Percentiles rank a stretch among this genome's conserved stretches.
These are phyloP conservation scores for Saccharomycopsis synnaedendra DNA, from an alignment of 805 yeast species.

Conservation along the genomic window DNA sequence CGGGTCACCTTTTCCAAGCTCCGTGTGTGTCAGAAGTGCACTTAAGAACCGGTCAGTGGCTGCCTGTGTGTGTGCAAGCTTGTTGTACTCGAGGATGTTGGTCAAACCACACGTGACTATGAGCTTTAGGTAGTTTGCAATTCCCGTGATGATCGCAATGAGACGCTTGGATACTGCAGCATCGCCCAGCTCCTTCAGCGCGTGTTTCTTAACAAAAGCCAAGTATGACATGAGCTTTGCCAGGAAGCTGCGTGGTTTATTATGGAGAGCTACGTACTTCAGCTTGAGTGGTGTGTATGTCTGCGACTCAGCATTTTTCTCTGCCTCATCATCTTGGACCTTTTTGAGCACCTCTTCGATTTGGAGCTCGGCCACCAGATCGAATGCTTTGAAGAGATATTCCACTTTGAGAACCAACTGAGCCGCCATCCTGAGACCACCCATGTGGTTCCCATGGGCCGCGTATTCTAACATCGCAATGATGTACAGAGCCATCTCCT, in stretches of 20 bases:
- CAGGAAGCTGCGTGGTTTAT: slow-evolving; percentile 65
- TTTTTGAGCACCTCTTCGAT: slow-evolving; percentile 16
- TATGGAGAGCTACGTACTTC: slow-evolving; percentile 15
- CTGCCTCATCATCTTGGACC: slow-evolving; percentile 9
- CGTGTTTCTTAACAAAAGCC: slow-evolving; percentile 59
- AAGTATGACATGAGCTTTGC: slow-evolving; percentile 85
- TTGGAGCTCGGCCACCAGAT: slow-evolving; percentile 29
- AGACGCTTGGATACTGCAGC: slow-evolving; percentile 34
- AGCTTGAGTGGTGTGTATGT: slow-evolving; percentile 18
- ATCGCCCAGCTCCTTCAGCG: slow-evolving; percentile 19
- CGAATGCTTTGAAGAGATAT: slow-evolving; percentile 67
- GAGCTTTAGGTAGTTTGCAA: slow-evolving; percentile 87
- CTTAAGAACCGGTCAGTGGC: slow-evolving; percentile 56
- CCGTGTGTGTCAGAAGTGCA: slow-evolving; percentile 37
- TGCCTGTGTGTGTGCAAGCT: slow-evolving; percentile 39
- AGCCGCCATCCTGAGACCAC: slow-evolving; percentile 63
- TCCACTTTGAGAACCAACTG: slow-evolving; percentile 63
- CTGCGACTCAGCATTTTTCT: slow-evolving; percentile 14
- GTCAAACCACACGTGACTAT: slow-evolving; percentile 72
- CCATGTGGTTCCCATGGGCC: slow-evolving; percentile 55
- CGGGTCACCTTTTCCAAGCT: slow-evolving; percentile 21
- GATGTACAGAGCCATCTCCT: slow-evolving; percentile 76
- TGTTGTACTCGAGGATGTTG: slow-evolving; percentile 62
- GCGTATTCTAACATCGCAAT: slow-evolving; percentile 86
- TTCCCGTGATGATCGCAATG: slow-evolving; percentile 73